Evolutionary conservation across 805 yeast genomes (phyloP), one percentile per base, ranked within the genome.

Genomic region (Yamadazyma insecticola): DNA sequence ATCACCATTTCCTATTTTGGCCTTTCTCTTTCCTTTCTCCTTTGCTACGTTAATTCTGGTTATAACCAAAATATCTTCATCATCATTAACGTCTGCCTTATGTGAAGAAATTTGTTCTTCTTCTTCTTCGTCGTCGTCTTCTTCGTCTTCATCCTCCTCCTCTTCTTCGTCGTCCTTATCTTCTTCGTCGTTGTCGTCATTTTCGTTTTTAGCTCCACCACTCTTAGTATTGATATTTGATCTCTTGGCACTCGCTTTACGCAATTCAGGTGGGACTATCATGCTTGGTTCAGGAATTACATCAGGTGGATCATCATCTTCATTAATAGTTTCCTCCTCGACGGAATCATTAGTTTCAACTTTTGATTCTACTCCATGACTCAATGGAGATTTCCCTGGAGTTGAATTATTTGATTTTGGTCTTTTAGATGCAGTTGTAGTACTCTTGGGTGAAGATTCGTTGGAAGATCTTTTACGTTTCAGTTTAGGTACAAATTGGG

Each of bases 1-100:
- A 5, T 25, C 22, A 21, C 32, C 14, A 4, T n/a, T 24, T 11
- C 16, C 17, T 23, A 26, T 17, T 3, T 13, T 26, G 36, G 16
- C 19, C 18, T 35, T 30, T 10, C 21, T 27, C 8, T 32, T 25
- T 6, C 30, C 24, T 20, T 33, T 28, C n/a, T 35, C 35, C 15
- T 36, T 34, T 10, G 42, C 36, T 6, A 40, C 46, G 16, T 47
- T 42, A 12, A 56, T 50, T 29, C 51, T 48, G 9, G 59, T 44
- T 4, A 57, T 53, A 16, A 59, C 45, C 19, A 58, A 42, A 5
- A 48, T 48, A 29, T 57, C 63, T 13, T 53, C 63, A n/a, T 45
- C 49, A 6, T 41, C 43, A 13, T 43, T 16, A 9, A 32, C 36
- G n/a, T n/a, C n/a, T n/a, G n/a, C n/a, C n/a, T n/a, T n/a, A n/a